These are phyloP conservation scores for Nakazawaea ernobii DNA, from an alignment of 805 yeast species.

Conservation along the genomic window DNA sequence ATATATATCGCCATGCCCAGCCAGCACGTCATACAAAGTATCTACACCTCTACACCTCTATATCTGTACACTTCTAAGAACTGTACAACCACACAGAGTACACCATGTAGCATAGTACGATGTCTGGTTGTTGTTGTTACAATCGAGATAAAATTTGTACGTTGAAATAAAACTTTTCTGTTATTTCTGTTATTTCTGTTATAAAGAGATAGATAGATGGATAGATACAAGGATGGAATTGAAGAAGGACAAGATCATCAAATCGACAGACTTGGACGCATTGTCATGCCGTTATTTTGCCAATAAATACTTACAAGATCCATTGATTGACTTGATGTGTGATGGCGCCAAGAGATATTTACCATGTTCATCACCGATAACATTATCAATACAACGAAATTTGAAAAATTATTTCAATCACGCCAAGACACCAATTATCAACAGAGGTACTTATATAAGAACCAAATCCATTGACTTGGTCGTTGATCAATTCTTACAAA, in stretches of 20 bases:
- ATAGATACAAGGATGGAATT: neutral
- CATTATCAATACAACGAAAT: constrained; percentile 27
- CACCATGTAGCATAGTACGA: too few species aligned
- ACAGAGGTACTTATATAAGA: constrained; percentile 64
- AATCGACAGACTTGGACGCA: constrained; percentile 61
- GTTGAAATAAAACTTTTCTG: too few species aligned
- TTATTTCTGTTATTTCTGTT: too few species aligned
- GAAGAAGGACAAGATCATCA: constrained; percentile 8
- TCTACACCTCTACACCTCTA: too few species aligned
- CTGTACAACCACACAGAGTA: too few species aligned
- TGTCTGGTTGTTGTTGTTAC: too few species aligned
- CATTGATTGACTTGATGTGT: constrained; percentile 26
- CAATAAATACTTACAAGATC: constrained; percentile 39
- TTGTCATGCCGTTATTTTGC: constrained; percentile 58
- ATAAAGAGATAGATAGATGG: too few species aligned
- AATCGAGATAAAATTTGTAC: too few species aligned
- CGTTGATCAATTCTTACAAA: constrained; percentile 37
- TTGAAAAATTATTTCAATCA: constrained; percentile 33
- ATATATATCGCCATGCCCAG: too few species aligned
- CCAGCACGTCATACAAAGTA: too few species aligned
- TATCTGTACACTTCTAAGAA: too few species aligned
- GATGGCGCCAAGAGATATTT: constrained; percentile 31
- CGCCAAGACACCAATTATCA: constrained; percentile 57
- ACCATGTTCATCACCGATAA: constrained; percentile 29
- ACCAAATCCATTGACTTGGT: constrained; percentile 46